phyloP scores from a whole-genome alignment of 2,329 filamentous ascomycete genomes.

The Nemania serpens region DNA sequence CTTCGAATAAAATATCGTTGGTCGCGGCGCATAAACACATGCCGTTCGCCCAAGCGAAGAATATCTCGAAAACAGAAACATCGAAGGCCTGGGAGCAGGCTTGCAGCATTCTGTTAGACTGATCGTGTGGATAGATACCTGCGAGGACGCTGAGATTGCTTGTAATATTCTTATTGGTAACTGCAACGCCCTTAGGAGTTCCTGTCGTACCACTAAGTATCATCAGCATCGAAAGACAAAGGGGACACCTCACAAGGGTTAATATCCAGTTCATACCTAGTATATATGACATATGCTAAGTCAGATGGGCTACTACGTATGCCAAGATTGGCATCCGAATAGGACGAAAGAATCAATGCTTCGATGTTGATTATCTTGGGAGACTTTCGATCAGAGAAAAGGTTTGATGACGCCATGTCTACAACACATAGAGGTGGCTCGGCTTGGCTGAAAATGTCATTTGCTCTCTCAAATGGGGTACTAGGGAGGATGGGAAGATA shows the following conservation, averaged over 20 bases:
- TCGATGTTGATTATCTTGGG: constrained; percentile 45
- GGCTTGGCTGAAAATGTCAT: constrained; percentile 66
- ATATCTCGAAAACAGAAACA: constrained; percentile 88
- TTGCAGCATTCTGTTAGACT: constrained; percentile 70
- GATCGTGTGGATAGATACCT: constrained; percentile 64
- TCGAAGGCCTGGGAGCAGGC: constrained; percentile 86
- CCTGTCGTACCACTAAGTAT: constrained; percentile 72
- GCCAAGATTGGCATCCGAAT: constrained; percentile 45
- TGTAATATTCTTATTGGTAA: constrained; percentile 76
- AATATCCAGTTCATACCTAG: constrained; percentile 47
- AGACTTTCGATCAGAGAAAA: constrained; percentile 21
- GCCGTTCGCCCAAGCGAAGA: constrained; percentile 79
- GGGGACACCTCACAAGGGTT: not conserved
- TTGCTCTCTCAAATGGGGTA: constrained; percentile 66
- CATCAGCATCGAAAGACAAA: not conserved
- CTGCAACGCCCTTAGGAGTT: constrained; percentile 75
- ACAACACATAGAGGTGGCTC: constrained; percentile 52
- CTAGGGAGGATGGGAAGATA: constrained; percentile 80
- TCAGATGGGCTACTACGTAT: constrained; percentile 50
- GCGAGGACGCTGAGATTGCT: constrained; percentile 74
- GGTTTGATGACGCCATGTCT: constrained; percentile 39
- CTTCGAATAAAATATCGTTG: constrained; percentile 74
- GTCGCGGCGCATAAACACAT: constrained; percentile 77
- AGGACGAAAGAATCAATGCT: constrained; percentile 32
- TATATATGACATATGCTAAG: constrained; percentile 79